These are phyloP conservation scores for Melianthus villosus DNA, from an alignment of 441 rosid genomes.

Conservation along the genomic window DNA sequence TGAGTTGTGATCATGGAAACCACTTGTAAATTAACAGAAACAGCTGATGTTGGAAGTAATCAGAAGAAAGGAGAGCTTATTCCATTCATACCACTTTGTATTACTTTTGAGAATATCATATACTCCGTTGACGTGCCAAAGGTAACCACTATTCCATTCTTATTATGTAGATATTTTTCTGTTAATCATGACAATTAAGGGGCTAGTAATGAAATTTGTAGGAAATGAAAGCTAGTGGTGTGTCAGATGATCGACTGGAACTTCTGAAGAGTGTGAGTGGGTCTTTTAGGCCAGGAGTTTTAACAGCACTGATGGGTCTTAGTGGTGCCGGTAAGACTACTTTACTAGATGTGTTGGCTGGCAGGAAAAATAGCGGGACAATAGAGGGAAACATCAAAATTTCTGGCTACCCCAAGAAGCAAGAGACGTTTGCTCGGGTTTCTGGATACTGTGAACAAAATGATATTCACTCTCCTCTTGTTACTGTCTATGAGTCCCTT, in stretches of 20 bases:
- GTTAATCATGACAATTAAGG: not conserved
- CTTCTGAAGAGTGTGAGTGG: slow-evolving; percentile 65
- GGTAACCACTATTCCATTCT: slow-evolving; percentile 17
- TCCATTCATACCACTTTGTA: slow-evolving; percentile 65
- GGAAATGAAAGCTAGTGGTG: slow-evolving; percentile 56
- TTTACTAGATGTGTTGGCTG: slow-evolving; percentile 61
- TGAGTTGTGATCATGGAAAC: too few species aligned
- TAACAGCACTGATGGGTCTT: slow-evolving; percentile 84
- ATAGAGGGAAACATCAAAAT: slow-evolving; percentile 39
- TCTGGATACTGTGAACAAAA: slow-evolving; percentile 66
- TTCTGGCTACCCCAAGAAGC: slow-evolving; percentile 55
- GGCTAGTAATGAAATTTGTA: not conserved
- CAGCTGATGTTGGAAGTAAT: slow-evolving; percentile 12
- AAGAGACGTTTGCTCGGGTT: slow-evolving; percentile 55
- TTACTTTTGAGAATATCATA: slow-evolving; percentile 40
- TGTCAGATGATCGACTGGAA: slow-evolving; percentile 33
- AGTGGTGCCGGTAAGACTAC: slow-evolving; percentile 89
- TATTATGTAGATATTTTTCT: not conserved
- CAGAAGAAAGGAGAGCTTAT: slow-evolving; percentile 66
- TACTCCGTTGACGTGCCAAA: slow-evolving; percentile 65
- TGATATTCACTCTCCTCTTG: slow-evolving; percentile 60
- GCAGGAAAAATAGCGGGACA: slow-evolving; percentile 56
- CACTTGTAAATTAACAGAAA: too few species aligned
- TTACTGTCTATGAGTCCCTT: slow-evolving; percentile 50
- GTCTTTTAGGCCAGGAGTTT: slow-evolving; percentile 80